Evolutionary conservation across 225 moss, liverwort and hornwort species (phyloP).

Genomic region (Pleurozium schreberi): DNA sequence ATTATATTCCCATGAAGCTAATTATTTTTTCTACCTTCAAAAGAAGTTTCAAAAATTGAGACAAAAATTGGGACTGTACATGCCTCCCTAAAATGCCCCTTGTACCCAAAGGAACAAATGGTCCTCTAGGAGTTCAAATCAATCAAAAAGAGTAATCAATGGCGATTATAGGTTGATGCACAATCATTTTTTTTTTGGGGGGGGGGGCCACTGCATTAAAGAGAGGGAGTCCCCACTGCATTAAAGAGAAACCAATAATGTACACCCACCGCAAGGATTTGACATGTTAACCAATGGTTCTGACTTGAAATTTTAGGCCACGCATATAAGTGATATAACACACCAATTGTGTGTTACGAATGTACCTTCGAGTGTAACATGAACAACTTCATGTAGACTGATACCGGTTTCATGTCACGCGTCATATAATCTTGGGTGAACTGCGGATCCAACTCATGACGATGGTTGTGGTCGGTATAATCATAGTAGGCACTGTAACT

Average conservation of each 20-base stretch:
- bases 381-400: neutral
- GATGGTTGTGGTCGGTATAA: constrained; percentile 7
- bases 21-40: no score
- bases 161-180: neutral
- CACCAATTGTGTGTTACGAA: neutral
- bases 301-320: neutral
- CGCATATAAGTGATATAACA: neutral
- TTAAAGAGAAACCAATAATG: neutral
- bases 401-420: constrained; percentile 23
- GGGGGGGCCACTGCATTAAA: no score
- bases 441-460: constrained; percentile 14
- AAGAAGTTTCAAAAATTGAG: no score
- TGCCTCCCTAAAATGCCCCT: no score
- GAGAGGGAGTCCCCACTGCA: neutral
- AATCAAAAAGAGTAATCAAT: neutral
- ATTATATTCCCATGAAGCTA: no score
- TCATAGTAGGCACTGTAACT: constrained; percentile 5
- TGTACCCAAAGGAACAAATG: no score
- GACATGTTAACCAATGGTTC: neutral
- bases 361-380: neutral
- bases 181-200: neutral
- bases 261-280: neutral
- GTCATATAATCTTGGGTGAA: constrained; percentile 6
- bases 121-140: no score
- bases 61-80: no score